Conservation (phyloP, 306 rosid species). For the Begonia masoniana region DNA sequence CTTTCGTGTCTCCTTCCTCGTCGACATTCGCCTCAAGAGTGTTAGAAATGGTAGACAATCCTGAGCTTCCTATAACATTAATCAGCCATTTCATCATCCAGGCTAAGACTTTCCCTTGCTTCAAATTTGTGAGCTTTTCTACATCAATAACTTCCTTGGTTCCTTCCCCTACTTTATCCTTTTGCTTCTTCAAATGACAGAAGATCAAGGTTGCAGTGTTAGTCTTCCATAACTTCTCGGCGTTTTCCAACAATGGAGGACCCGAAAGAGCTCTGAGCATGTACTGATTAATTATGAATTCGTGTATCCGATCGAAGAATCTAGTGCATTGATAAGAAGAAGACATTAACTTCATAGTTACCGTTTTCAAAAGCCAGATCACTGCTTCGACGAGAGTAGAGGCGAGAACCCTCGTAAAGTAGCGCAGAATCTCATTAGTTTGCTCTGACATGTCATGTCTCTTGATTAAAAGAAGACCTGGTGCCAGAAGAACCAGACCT, state of each 20-base stretch:
- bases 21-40: slow-evolving; percentile 21
- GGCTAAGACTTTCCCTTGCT: slow-evolving; percentile 64
- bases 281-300: slow-evolving; percentile 59
- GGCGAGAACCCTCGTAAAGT: slow-evolving; percentile 49
- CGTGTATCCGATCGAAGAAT: slow-evolving; percentile 77
- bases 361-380: slow-evolving; percentile 65
- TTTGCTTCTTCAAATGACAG: slow-evolving; percentile 20
- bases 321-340: slow-evolving; percentile 72
- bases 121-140: slow-evolving; percentile 62
- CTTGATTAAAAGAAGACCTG: slow-evolving; percentile 39
- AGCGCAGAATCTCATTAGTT: slow-evolving; percentile 24
- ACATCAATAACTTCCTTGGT: slow-evolving; percentile 72
- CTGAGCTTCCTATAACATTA: no score
- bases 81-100: slow-evolving; percentile 84
- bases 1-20: slow-evolving; percentile 25
- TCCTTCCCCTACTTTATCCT: slow-evolving; percentile 18
- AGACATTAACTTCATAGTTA: slow-evolving; percentile 60
- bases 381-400: slow-evolving; percentile 49
- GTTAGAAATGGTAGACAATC: slow-evolving; percentile 54
- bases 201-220: slow-evolving; percentile 36
- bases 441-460: slow-evolving; percentile 29
- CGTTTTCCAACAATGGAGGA: slow-evolving; percentile 54
- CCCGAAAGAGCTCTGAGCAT: slow-evolving; percentile 75
- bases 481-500: slow-evolving; percentile 49
- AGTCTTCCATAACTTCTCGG: slow-evolving; percentile 24